Evolutionary conservation across 2,329 filamentous ascomycete species (phyloP).

Genomic region (Aspergillus fijiensis): DNA sequence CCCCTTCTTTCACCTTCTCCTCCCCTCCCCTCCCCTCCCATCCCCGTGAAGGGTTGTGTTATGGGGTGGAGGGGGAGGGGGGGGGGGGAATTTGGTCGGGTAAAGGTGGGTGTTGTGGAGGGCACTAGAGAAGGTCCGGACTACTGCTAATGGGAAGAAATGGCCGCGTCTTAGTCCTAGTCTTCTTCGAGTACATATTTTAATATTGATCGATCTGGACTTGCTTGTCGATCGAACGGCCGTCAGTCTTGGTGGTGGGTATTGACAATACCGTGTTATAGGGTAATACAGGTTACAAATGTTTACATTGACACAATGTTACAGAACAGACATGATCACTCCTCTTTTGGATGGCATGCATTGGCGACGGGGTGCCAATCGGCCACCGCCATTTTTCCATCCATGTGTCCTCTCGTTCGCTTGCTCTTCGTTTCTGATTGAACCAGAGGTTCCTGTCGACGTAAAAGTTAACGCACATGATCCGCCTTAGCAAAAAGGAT

Average conservation of each 20-base stretch:
- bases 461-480: no score
- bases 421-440: neutral
- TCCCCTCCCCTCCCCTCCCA: no score
- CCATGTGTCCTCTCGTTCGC: neutral
- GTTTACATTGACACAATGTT: no score
- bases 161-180: neutral
- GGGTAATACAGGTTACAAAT: neutral
- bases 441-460: no score
- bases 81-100: neutral
- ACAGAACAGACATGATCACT: neutral
- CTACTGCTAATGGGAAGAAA: neutral
- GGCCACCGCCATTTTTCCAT: neutral
- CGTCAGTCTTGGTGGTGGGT: constrained; percentile 4
- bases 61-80: neutral
- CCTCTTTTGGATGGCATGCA: neutral
- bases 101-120: neutral
- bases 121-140: neutral
- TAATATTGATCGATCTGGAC: neutral
- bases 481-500: no score
- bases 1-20: neutral
- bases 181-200: neutral
- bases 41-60: neutral
- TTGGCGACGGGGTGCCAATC: neutral
- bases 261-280: neutral
- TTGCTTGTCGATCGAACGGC: constrained; percentile 23